Base-by-base conservation (phyloP, 805 yeast genomes). In the Yarrowia sp. region DNA sequence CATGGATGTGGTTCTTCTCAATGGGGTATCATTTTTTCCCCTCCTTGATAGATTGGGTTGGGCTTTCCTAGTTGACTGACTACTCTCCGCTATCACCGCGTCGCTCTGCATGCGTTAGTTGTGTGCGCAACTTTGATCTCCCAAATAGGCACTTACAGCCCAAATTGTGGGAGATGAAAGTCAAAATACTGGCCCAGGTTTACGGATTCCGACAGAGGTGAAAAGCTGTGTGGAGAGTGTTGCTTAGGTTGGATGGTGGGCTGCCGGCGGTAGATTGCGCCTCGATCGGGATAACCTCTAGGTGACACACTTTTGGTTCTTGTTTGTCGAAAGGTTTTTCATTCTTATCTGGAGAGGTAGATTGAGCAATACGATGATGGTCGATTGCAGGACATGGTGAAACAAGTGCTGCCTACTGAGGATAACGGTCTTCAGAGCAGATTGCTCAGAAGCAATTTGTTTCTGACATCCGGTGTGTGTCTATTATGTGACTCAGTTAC, bases 71-170 rank as follows among this genome's bases (percentile, higher is more conserved):
- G 12, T 44, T 44, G 14, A 9, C 16, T 28, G 19, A n/a, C 16
- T 9, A 9, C 24, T 5, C 33, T 44, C 52, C 52, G 52, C 36
- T 46, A 46, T 46, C 52, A 46, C 52, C 52, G 36, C 52, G 11
- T 44, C 32, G 24, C 51, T 5, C n/a, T 17, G 52, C 52, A 48
- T 48, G 85, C 84, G 67, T 82, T 83, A 67, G 79, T 77, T 52
- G 77, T 80, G 88, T 82, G 84, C 59, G 81, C 86, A 66, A 79
- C 78, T 49, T 75, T 74, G 59, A 68, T 66, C 72, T 78, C 80
- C 30, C 78, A 77, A 21, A 74, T 75, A 3, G 86, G 84, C 33
- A 82, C 73, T 0, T 75, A 77, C 69, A 85, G 85, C 67, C 83
- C 79, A 4, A 75, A 72, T 10, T 74, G 70, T 0, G 83, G 73